phyloP scores from a whole-genome alignment of 306 rosid species.

The Lablab purpureus region DNA sequence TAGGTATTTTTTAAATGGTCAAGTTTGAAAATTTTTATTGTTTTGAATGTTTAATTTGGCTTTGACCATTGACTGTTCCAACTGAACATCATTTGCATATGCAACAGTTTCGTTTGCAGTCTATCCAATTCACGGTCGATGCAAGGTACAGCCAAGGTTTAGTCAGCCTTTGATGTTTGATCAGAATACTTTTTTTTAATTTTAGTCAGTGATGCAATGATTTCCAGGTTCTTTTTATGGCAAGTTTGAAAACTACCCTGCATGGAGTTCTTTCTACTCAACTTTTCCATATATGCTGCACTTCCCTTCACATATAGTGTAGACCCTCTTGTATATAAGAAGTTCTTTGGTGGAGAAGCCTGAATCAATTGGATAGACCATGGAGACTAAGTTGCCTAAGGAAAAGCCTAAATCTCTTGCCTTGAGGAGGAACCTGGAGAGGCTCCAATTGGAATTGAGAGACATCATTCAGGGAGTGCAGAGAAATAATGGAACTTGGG shows the following conservation, averaged over 20 bases:
- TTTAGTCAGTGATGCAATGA: background rate
- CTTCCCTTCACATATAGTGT: background rate
- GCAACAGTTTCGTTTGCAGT: background rate
- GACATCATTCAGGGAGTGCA: too few species aligned
- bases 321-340: background rate
- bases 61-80: background rate
- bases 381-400: background rate
- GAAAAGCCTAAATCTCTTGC: background rate
- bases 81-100: background rate
- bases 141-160: background rate
- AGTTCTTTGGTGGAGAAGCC: background rate
- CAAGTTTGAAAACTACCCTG: background rate
- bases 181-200: background rate
- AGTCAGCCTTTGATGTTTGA: background rate
- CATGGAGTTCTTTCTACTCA: background rate
- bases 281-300: background rate
- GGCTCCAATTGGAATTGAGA: background rate
- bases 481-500: background rate
- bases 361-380: background rate
- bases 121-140: background rate
- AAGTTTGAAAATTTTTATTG: background rate
- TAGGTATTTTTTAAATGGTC: background rate
- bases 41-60: background rate
- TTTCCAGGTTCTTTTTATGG: background rate
- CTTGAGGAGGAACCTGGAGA: background rate